Conservation (phyloP, 2,329 filamentous ascomycete genomes). For the Aspergillus luchuensis region DNA sequence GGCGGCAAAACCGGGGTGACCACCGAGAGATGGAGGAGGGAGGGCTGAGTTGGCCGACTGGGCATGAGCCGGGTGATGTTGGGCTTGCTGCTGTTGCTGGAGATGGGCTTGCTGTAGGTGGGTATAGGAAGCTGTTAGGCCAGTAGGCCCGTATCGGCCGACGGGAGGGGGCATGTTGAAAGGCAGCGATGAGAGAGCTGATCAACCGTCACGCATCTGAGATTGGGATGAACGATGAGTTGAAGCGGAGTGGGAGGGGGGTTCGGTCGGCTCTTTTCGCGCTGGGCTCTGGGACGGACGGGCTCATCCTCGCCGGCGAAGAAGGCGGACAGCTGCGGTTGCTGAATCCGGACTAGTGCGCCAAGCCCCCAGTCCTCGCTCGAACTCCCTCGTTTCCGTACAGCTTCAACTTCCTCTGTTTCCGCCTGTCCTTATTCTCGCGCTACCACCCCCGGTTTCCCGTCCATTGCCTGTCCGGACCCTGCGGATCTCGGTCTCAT, state of each 20-base stretch:
- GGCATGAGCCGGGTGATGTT: slow-evolving; percentile 47
- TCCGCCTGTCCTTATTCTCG: slow-evolving; percentile 6
- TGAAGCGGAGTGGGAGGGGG: slow-evolving; percentile 14
- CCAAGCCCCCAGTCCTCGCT: slow-evolving; percentile 28
- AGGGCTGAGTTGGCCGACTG: slow-evolving; percentile 52
- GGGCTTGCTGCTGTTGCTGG: slow-evolving; percentile 43
- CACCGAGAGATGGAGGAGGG: slow-evolving; percentile 61
- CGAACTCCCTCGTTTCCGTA: slow-evolving; percentile 9
- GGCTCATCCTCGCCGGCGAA: slow-evolving; percentile 8
- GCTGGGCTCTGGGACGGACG: slow-evolving; percentile 15
- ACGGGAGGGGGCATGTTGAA: slow-evolving; percentile 60
- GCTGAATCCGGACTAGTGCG: slow-evolving; percentile 37
- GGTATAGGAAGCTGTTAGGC: slow-evolving; percentile 61
- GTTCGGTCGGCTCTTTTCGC: slow-evolving; percentile 24
- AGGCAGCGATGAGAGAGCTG: slow-evolving; percentile 15
- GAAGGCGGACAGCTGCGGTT: slow-evolving; percentile 31
- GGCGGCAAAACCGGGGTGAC: slow-evolving; percentile 69
- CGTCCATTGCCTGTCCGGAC: slow-evolving; percentile 18
- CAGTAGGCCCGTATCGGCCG: slow-evolving; percentile 59
- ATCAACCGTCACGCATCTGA: slow-evolving; percentile 20
- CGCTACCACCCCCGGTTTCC: slow-evolving; percentile 2
- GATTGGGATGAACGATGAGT: slow-evolving; percentile 13
- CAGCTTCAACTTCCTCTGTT: slow-evolving; percentile 27
- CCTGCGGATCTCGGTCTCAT: slow-evolving; percentile 15
- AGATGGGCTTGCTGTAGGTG: slow-evolving; percentile 57